A percentile compares a stretch with the other conserved stretches of the same genome.
Evolutionary conservation across 148 eudicot genomes (phyloP).

Genomic region (Cornus kousa): DNA sequence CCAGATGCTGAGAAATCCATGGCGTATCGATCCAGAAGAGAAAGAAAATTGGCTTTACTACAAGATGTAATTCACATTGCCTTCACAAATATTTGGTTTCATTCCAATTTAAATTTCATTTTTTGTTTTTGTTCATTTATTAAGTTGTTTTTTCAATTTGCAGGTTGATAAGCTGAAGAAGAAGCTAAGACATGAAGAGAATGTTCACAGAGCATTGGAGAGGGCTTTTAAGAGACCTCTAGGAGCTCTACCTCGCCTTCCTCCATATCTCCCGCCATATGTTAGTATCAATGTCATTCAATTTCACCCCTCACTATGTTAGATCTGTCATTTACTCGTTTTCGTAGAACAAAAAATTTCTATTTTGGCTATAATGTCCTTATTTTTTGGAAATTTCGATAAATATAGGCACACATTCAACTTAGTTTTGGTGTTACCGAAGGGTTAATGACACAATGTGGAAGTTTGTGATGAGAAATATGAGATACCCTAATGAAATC

Average conservation of each 20-base stretch:
- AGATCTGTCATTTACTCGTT: slow-evolving; percentile 6
- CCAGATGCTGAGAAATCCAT: slow-evolving; percentile 24
- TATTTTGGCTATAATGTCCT: background rate
- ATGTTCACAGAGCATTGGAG: slow-evolving; percentile 80
- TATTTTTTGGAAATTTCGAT: no score
- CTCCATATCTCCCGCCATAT: slow-evolving; percentile 80
- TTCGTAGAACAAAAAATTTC: background rate
- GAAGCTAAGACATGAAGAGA: slow-evolving; percentile 89
- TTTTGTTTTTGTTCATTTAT: background rate
- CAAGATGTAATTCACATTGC: slow-evolving; percentile 58
- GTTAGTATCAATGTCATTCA: slow-evolving; percentile 32
- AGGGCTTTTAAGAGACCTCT: slow-evolving; percentile 85
- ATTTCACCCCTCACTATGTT: background rate
- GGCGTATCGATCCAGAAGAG: slow-evolving; percentile 34
- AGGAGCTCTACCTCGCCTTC: slow-evolving; percentile 89
- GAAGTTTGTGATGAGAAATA: background rate
- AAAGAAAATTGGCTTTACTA: slow-evolving; percentile 59
- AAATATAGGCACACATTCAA: no score
- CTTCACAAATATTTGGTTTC: background rate
- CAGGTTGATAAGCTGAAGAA: slow-evolving; percentile 89
- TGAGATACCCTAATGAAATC: background rate
- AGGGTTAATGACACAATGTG: background rate
- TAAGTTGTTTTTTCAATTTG: slow-evolving; percentile 16
- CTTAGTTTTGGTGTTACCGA: background rate
- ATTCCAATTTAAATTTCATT: background rate